Percentiles rank a stretch among this genome's conserved stretches.
Conservation (phyloP, 495 filamentous ascomycete species). For the Peziza echinospora region DNA sequence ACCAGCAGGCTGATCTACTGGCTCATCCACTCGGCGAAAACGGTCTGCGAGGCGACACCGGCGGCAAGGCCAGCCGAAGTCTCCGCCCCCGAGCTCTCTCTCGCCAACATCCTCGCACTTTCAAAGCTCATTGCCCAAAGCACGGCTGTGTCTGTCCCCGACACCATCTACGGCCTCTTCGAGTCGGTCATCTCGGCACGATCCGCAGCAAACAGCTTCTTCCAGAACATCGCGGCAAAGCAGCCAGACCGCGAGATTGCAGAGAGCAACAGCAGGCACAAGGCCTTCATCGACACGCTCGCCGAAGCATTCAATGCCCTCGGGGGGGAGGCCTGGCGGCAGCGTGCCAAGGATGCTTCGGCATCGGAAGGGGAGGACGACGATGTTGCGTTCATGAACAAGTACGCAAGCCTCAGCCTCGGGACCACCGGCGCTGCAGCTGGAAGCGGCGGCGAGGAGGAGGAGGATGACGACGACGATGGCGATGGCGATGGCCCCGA, state of each 20-base stretch:
- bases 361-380: conserved; percentile 10
- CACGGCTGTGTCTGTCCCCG: neutral
- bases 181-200: conserved; percentile 18
- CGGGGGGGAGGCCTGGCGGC: conserved; percentile 16
- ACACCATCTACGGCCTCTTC: conserved; percentile 10
- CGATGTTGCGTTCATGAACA: conserved; percentile 20
- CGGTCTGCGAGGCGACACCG: conserved; percentile 14
- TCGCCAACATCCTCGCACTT: neutral
- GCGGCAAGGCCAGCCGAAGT: neutral
- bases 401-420: conserved; percentile 18
- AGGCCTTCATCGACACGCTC: conserved; percentile 24
- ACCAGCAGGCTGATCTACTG: conserved; percentile 23
- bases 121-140: neutral
- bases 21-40: conserved; percentile 23
- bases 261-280: conserved; percentile 23
- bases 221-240: conserved; percentile 17
- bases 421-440: too few relatives aligned
- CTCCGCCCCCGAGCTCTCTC: neutral
- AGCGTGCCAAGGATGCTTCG: conserved; percentile 2
- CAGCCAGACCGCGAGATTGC: conserved; percentile 22
- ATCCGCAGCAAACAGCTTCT: conserved; percentile 8
- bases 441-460: conserved; percentile 5
- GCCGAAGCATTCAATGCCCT: conserved; percentile 20
- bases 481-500: conserved; percentile 2
- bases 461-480: conserved; percentile 8